Conservation (phyloP, 73 alveolate genomes). For the Tetrahymena elliotti region DNA sequence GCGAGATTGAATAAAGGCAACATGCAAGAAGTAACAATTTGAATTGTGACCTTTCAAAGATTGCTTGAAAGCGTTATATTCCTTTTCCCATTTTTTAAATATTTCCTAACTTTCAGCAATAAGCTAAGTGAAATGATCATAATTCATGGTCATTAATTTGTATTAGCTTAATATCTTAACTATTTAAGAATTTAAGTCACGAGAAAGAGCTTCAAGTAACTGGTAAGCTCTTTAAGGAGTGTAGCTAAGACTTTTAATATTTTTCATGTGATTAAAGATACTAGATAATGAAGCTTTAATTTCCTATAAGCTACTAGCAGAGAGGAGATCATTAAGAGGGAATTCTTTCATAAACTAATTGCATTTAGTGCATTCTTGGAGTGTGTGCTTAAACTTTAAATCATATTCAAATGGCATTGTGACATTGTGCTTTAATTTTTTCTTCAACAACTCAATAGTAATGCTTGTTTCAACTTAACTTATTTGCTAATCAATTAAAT, state of each 20-base stretch:
- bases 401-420: conserved; percentile 74
- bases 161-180: conserved; percentile 55
- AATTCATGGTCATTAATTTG: conserved; percentile 45
- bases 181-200: conserved; percentile 72
- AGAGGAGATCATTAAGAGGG: conserved; percentile 70
- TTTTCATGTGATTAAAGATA: conserved; percentile 63
- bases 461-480: conserved; percentile 17
- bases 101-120: conserved; percentile 35
- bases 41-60: neutral
- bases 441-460: conserved; percentile 42
- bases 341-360: conserved; percentile 80
- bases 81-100: conserved; percentile 45
- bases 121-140: conserved; percentile 45
- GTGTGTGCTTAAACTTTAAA: conserved; percentile 61
- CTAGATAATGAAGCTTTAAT: conserved; percentile 54
- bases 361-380: conserved; percentile 66
- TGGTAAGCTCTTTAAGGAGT: conserved; percentile 71
- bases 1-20: conserved; percentile 24
- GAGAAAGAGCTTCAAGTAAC: conserved; percentile 73
- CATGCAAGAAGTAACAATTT: neutral
- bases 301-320: conserved; percentile 68
- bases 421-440: conserved; percentile 69
- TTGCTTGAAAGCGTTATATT: conserved; percentile 7
- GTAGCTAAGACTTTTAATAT: conserved; percentile 22
- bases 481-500: conserved; percentile 28